Percentiles rank a stretch among this genome's conserved stretches.
Evolutionary conservation across 768 basidiomycete species (phyloP).

Genomic region (Podaxis pistillaris): DNA sequence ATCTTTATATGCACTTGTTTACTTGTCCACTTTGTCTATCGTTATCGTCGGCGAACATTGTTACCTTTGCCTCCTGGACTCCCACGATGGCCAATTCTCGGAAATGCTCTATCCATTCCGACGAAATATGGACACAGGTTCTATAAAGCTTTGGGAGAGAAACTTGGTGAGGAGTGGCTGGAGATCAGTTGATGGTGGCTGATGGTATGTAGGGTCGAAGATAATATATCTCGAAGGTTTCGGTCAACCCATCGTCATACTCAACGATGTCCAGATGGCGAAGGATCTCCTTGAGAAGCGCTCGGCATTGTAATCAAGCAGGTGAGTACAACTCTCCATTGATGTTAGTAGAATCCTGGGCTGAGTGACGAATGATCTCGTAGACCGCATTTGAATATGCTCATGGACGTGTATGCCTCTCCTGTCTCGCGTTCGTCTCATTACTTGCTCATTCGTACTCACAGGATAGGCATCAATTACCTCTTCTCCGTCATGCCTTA

Average conservation of each 20-base stretch:
- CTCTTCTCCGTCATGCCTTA: constrained; percentile 15
- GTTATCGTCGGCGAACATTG: not conserved
- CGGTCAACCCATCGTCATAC: constrained; percentile 25
- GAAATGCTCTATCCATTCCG: constrained; percentile 14
- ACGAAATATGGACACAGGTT: constrained; percentile 4
- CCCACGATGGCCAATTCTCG: constrained; percentile 12
- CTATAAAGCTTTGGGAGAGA: constrained; percentile 11
- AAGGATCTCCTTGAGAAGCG: constrained; percentile 28
- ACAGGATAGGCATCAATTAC: constrained; percentile 11
- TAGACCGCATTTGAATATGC: constrained; percentile 9
- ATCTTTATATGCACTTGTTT: not conserved
- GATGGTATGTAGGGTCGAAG: not conserved
- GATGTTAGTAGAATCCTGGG: not conserved
- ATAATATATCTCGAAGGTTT: constrained; percentile 26
- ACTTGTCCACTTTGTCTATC: not conserved
- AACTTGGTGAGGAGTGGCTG: constrained; percentile 7
- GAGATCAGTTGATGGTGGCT: not conserved
- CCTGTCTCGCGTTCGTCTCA: not conserved
- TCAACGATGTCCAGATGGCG: constrained; percentile 25
- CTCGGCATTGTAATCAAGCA: constrained; percentile 28
- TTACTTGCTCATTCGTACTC: not conserved
- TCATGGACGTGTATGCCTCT: constrained; percentile 8
- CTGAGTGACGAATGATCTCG: not conserved
- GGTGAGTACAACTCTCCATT: not conserved
- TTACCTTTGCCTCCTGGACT: constrained; percentile 11